A percentile compares a stretch with the other conserved stretches of the same genome.
phyloP scores from a whole-genome alignment of 164 flowering plant genomes.

The Chimonanthus praecox region DNA sequence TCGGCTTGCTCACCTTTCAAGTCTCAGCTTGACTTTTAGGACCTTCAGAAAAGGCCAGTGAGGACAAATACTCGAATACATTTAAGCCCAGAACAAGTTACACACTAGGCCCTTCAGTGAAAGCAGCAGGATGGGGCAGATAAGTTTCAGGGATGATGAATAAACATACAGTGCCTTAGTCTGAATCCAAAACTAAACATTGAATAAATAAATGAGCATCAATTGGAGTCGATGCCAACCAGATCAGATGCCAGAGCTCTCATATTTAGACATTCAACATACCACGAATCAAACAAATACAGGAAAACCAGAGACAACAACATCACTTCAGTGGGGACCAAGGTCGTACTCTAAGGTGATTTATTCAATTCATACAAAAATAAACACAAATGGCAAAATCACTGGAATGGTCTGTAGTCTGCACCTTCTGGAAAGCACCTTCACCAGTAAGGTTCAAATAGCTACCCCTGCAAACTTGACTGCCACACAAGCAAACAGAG shows the following conservation, averaged over 20 bases:
- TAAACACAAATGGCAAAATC: neutral
- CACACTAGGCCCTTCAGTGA: too few relatives aligned
- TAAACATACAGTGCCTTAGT: too few relatives aligned
- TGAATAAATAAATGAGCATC: neutral
- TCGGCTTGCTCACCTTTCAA: too few relatives aligned
- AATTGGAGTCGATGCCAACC: neutral
- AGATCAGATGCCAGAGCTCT: neutral
- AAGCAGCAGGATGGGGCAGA: too few relatives aligned
- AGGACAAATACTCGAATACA: too few relatives aligned
- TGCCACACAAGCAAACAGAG: conserved; percentile 96
- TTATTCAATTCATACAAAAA: neutral
- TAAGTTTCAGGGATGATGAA: too few relatives aligned
- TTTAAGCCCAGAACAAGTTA: too few relatives aligned
- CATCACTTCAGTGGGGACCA: neutral
- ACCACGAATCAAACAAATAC: neutral
- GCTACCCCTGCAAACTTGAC: conserved; percentile 98
- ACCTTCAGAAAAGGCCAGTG: too few relatives aligned
- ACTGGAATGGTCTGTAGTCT: neutral
- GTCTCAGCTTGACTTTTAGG: too few relatives aligned
- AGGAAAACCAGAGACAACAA: neutral
- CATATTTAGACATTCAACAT: neutral
- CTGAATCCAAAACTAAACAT: neutral
- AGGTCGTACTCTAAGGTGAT: neutral
- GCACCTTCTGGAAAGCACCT: conserved; percentile 91
- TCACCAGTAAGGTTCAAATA: conserved; percentile 94